A percentile compares a stretch with the other conserved stretches of the same genome.
These are phyloP conservation scores for Amylostereum chailletii DNA, from an alignment of 1,284 basidiomycete genomes.

Conservation along the genomic window DNA sequence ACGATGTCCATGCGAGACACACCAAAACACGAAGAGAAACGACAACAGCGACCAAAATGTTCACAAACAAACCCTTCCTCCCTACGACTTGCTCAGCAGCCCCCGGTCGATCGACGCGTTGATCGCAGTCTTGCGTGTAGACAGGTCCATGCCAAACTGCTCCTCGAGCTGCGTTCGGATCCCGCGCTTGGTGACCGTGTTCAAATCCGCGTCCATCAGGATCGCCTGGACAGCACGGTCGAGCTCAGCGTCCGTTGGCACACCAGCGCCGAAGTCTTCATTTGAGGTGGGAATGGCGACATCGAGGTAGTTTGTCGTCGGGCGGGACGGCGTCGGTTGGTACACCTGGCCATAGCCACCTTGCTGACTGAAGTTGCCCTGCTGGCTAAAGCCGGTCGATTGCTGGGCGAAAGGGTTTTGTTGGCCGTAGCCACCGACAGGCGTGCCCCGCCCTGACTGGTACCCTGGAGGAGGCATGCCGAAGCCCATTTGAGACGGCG, in stretches of 20 bases:
- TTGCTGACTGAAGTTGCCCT: background rate
- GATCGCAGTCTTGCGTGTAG: conserved; percentile 55
- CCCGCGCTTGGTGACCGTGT: conserved; percentile 83
- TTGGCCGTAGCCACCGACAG: conserved; percentile 33
- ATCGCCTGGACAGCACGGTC: conserved; percentile 67
- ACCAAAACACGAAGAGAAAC: no score
- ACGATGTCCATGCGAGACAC: no score
- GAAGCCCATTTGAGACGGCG: conserved; percentile 50
- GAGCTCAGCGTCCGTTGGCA: conserved; percentile 61
- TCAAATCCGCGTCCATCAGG: conserved; percentile 72
- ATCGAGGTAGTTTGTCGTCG: conserved; percentile 68
- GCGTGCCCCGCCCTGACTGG: conserved; percentile 72
- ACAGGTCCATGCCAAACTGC: conserved; percentile 66
- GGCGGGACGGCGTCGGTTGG: conserved; percentile 58
- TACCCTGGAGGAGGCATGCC: conserved; percentile 47
- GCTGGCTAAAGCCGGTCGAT: conserved; percentile 3
- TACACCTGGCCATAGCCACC: conserved; percentile 22
- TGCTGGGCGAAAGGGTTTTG: conserved; percentile 9
- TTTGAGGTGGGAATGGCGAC: conserved; percentile 45
- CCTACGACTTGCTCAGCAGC: conserved; percentile 28
- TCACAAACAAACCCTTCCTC: background rate
- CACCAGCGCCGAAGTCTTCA: conserved; percentile 31
- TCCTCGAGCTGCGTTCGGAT: conserved; percentile 78
- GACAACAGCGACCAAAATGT: no score
- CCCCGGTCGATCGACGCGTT: conserved; percentile 65